These are phyloP conservation scores for Ballota nigra DNA, from an alignment of 257 asterid genomes.

Conservation along the genomic window DNA sequence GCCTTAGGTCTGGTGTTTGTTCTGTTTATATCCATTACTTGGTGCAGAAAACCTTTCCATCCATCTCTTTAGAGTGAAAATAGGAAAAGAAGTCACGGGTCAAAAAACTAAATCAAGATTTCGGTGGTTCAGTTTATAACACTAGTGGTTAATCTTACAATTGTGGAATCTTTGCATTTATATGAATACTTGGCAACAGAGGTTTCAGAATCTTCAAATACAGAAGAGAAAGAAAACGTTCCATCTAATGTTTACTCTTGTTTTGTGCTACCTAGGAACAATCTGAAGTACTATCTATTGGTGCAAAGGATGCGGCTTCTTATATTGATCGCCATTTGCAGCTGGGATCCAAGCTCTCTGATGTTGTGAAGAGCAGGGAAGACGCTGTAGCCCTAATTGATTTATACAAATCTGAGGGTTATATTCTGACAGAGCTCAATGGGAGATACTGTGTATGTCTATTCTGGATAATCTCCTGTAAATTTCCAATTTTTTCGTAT, in stretches of 20 bases:
- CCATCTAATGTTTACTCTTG: not conserved
- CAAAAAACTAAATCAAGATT: not conserved
- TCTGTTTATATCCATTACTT: not conserved
- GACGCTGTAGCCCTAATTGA: slow-evolving; percentile 67
- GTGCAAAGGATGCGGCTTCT: slow-evolving; percentile 87
- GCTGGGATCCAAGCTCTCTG: slow-evolving; percentile 82
- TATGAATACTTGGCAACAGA: slow-evolving; percentile 4
- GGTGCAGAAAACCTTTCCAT: not conserved
- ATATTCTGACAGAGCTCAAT: slow-evolving; percentile 69
- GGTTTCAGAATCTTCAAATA: not conserved
- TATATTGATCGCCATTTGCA: slow-evolving; percentile 60
- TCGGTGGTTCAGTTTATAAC: slow-evolving; percentile 8
- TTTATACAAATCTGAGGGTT: slow-evolving; percentile 70
- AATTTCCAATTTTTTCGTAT: not conserved
- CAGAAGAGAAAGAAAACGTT: not conserved
- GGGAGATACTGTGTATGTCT: slow-evolving; percentile 82
- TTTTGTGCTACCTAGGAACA: slow-evolving; percentile 45
- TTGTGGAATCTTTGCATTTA: slow-evolving; percentile 4
- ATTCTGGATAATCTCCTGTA: not conserved
- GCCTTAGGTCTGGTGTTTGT: not conserved
- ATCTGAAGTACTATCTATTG: slow-evolving; percentile 53
- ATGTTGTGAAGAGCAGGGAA: slow-evolving; percentile 62
- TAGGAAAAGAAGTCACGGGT: too few relatives aligned
- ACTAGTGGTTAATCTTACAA: not conserved
- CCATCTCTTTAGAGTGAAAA: too few relatives aligned